phyloP scores from a whole-genome alignment of 164 flowering plant species.

The Kingdonia uniflora region DNA sequence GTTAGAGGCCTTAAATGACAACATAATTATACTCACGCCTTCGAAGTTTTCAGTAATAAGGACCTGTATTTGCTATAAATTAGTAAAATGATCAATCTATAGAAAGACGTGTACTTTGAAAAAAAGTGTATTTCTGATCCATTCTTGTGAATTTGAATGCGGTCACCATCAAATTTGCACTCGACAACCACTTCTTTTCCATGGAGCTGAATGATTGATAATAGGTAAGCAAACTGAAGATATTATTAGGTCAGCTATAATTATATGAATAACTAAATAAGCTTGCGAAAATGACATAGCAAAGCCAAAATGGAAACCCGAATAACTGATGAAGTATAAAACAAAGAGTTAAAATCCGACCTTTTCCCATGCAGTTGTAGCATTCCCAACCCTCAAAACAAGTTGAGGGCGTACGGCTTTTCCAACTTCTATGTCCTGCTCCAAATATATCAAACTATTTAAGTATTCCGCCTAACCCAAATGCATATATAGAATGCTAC shows the following conservation, averaged over 20 bases:
- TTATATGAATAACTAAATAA: too few relatives aligned
- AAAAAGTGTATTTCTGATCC: constrained; percentile 65
- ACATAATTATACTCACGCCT: too few relatives aligned
- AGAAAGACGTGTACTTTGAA: constrained; percentile 44
- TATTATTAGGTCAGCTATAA: too few relatives aligned
- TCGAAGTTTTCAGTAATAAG: too few relatives aligned
- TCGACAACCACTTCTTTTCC: constrained; percentile 90
- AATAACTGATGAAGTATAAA: background rate
- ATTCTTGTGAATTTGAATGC: constrained; percentile 92
- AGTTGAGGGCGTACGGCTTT: constrained; percentile 91
- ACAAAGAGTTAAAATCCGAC: constrained; percentile 16
- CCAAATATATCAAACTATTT: too few relatives aligned
- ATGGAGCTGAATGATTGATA: constrained; percentile 45
- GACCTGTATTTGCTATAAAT: too few relatives aligned
- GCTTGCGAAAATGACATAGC: too few relatives aligned
- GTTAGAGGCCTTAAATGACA: too few relatives aligned
- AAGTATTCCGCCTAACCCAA: too few relatives aligned
- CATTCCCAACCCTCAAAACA: constrained; percentile 65
- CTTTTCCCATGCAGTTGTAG: constrained; percentile 85
- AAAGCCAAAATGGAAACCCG: too few relatives aligned
- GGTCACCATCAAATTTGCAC: constrained; percentile 98
- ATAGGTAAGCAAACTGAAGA: background rate
- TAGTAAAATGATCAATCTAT: too few relatives aligned
- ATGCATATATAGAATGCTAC: too few relatives aligned
- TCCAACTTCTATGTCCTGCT: constrained; percentile 94